Evolutionary conservation across 352 stramenopile species (phyloP).

Genomic region (Phytophthora pseudosyringae): DNA sequence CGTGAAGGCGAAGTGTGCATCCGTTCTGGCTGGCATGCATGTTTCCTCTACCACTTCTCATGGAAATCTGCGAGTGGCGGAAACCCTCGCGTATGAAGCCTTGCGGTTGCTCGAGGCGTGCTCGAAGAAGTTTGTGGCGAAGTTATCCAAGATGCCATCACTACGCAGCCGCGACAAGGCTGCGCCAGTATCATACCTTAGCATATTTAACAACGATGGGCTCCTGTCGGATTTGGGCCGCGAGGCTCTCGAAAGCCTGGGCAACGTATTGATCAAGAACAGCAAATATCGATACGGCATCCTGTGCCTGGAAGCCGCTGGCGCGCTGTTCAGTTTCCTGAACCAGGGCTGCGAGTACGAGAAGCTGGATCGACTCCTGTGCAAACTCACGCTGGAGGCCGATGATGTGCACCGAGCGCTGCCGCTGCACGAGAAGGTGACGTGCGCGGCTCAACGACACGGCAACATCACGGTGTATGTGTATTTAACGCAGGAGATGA

Average conservation of each 20-base stretch:
- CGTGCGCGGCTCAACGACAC: constrained; percentile 63
- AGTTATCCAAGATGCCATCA: constrained; percentile 28
- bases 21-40: constrained; percentile 67
- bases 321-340: constrained; percentile 63
- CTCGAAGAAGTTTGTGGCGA: constrained; percentile 39
- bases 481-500: constrained; percentile 84
- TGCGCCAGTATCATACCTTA: constrained; percentile 41
- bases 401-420: constrained; percentile 81
- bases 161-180: constrained; percentile 24
- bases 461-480: constrained; percentile 89
- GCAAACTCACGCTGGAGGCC: constrained; percentile 72
- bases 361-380: constrained; percentile 76
- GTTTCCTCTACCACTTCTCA: constrained; percentile 46
- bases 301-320: constrained; percentile 76
- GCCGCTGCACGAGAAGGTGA: constrained; percentile 83
- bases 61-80: constrained; percentile 59
- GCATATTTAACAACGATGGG: constrained; percentile 80
- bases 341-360: constrained; percentile 81
- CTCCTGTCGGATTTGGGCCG: constrained; percentile 75
- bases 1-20: constrained; percentile 79
- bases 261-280: constrained; percentile 85
- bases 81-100: constrained; percentile 79
- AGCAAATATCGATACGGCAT: constrained; percentile 90
- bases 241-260: constrained; percentile 71
- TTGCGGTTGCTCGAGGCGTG: constrained; percentile 72